Evolutionary conservation across 108 stramenopile species (phyloP).

Genomic region (Chaetoceros tenuissimus): DNA sequence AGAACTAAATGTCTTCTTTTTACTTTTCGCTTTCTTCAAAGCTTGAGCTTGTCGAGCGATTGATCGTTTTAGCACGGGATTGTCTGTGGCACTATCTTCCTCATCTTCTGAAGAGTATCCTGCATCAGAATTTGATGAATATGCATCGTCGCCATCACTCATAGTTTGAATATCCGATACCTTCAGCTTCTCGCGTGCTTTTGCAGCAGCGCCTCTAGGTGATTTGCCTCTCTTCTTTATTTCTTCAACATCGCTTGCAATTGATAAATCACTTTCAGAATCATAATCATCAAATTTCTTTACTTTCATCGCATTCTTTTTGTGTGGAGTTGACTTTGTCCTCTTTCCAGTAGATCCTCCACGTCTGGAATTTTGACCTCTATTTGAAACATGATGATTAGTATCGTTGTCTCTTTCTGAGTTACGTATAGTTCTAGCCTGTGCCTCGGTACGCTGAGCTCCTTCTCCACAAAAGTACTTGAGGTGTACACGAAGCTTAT

Average conservation of each 20-base stretch:
- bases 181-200: slow-evolving; percentile 25
- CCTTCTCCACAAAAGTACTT: slow-evolving; percentile 95
- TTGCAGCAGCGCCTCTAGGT: slow-evolving; percentile 37
- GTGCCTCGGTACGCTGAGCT: slow-evolving; percentile 87
- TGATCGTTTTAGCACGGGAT: slow-evolving; percentile 34
- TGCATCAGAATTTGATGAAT: background rate
- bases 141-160: slow-evolving; percentile 12
- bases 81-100: slow-evolving; percentile 28
- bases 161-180: slow-evolving; percentile 4
- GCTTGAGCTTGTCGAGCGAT: slow-evolving; percentile 42
- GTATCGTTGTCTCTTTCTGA: slow-evolving; percentile 23
- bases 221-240: slow-evolving; percentile 9
- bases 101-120: slow-evolving; percentile 7
- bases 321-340: slow-evolving; percentile 16
- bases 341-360: background rate
- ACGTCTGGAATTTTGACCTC: background rate
- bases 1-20: slow-evolving; percentile 7
- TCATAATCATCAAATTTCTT: slow-evolving; percentile 24
- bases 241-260: background rate
- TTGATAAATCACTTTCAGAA: slow-evolving; percentile 39
- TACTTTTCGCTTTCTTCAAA: slow-evolving; percentile 10
- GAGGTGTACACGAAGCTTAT: slow-evolving; percentile 81
- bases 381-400: background rate
- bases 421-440: slow-evolving; percentile 79
- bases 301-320: slow-evolving; percentile 19